phyloP scores from a whole-genome alignment of 2,329 filamentous ascomycete genomes.

The Fusarium continuum region DNA sequence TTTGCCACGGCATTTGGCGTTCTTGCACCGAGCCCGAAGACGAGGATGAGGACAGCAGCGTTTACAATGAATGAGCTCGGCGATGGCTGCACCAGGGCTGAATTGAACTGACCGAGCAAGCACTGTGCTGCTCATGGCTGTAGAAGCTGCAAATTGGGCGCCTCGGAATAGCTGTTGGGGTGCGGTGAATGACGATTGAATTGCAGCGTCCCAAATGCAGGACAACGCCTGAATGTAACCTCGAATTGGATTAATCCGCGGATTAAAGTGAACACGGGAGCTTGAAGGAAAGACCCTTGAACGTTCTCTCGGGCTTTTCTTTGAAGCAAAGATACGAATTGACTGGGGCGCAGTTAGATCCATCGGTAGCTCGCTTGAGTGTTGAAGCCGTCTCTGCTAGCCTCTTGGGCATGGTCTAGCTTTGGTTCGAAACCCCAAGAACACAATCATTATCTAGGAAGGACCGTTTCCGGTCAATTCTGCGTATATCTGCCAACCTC shows the following conservation, averaged over 20 bases:
- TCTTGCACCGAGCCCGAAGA: slow-evolving; percentile 1
- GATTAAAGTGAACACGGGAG: background rate
- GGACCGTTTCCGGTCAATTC: slow-evolving; percentile 29
- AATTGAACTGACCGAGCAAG: slow-evolving; percentile 18
- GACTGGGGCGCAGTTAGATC: slow-evolving; percentile 26
- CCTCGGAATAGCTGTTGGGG: slow-evolving; percentile 16
- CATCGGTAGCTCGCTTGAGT: slow-evolving; percentile 31
- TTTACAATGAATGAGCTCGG: background rate
- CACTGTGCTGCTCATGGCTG: slow-evolving; percentile 19
- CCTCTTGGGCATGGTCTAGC: slow-evolving; percentile 7
- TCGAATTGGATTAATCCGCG: slow-evolving; percentile 5
- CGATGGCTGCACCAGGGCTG: slow-evolving; percentile 27
- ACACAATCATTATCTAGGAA: slow-evolving; percentile 12
- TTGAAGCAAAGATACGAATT: slow-evolving; percentile 31
- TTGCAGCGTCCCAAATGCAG: slow-evolving; percentile 28
- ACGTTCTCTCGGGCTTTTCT: slow-evolving; percentile 15
- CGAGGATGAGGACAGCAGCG: background rate
- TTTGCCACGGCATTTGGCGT: slow-evolving; percentile 34
- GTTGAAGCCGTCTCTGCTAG: slow-evolving; percentile 16
- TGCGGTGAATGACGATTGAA: slow-evolving; percentile 28
- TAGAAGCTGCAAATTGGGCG: slow-evolving; percentile 23
- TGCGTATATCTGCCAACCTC: slow-evolving; percentile 5
- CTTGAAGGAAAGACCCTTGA: slow-evolving; percentile 16
- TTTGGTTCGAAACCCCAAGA: slow-evolving; percentile 16
- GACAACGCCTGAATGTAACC: slow-evolving; percentile 27